Conservation (phyloP, 2,329 filamentous ascomycete genomes). For the Phaeosphaeriaceae sp. region DNA sequence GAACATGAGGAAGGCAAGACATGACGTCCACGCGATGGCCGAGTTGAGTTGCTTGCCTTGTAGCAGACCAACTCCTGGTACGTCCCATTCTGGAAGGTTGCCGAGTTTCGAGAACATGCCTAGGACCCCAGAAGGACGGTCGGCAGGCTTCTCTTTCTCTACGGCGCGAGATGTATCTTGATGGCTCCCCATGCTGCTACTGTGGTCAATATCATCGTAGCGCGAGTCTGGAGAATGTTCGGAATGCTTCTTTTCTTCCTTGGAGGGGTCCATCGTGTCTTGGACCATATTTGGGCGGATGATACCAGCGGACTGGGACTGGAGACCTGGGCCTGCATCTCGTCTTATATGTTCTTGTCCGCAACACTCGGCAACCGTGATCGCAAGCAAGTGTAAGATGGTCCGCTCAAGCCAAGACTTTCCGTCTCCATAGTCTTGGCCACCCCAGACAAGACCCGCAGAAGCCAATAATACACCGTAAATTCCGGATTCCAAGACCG, state of each 20-base stretch:
- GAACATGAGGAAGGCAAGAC: slow-evolving; percentile 48
- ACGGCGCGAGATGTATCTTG: not conserved
- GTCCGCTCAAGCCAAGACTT: not conserved
- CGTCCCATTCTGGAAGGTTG: slow-evolving; percentile 22
- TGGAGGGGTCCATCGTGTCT: slow-evolving; percentile 8
- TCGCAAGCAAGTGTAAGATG: not conserved
- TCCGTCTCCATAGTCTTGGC: slow-evolving; percentile 2
- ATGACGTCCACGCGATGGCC: slow-evolving; percentile 22
- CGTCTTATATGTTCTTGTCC: not conserved
- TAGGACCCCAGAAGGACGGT: slow-evolving; percentile 1
- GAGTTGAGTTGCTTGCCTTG: slow-evolving; percentile 20
- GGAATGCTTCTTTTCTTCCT: slow-evolving; percentile 8
- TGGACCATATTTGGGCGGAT: not conserved
- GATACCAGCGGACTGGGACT: not conserved
- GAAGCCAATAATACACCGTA: not conserved
- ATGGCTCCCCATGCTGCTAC: not conserved
- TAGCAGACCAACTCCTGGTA: slow-evolving; percentile 18
- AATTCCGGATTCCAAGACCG: not conserved
- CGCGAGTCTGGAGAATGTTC: slow-evolving; percentile 10
- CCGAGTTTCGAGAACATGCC: slow-evolving; percentile 17
- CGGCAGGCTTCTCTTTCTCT: slow-evolving; percentile 3
- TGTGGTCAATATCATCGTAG: slow-evolving; percentile 4
- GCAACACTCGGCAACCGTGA: not conserved
- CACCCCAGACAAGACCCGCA: not conserved
- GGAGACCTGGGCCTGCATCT: not conserved